Evolutionary conservation across 345 rosid species (phyloP).

Genomic region (Aethionema arabicum): DNA sequence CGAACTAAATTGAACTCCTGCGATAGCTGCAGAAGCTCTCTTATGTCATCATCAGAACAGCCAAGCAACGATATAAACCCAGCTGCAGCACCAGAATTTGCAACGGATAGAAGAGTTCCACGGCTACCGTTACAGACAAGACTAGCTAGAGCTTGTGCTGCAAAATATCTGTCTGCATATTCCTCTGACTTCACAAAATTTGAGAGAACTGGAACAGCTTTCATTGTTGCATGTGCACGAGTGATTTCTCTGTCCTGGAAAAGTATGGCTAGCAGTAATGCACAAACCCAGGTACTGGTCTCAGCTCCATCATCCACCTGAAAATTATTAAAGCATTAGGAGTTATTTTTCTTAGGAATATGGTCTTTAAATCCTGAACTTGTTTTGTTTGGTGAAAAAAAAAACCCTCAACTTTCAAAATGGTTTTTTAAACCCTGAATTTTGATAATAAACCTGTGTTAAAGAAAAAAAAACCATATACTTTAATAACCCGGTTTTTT

Average conservation of each 20-base stretch:
- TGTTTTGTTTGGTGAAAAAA: too few relatives aligned
- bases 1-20: slow-evolving; percentile 75
- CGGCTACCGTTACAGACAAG: slow-evolving; percentile 97
- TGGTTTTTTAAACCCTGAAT: too few relatives aligned
- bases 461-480: too few relatives aligned
- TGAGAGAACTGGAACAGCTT: slow-evolving; percentile 82
- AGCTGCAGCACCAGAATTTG: slow-evolving; percentile 93
- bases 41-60: slow-evolving; percentile 89
- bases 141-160: slow-evolving; percentile 93
- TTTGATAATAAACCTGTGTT: too few relatives aligned
- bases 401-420: too few relatives aligned
- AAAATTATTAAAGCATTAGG: slow-evolving; percentile 30
- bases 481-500: too few relatives aligned
- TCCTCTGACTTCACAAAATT: slow-evolving; percentile 94
- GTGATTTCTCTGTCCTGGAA: slow-evolving; percentile 98
- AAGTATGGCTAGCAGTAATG: slow-evolving; percentile 84
- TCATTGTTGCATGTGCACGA: slow-evolving; percentile 84
- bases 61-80: slow-evolving; percentile 95
- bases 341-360: background rate
- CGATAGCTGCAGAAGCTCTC: slow-evolving; percentile 77
- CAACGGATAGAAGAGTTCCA: slow-evolving; percentile 96
- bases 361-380: too few relatives aligned
- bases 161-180: slow-evolving; percentile 83
- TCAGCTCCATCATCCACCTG: slow-evolving; percentile 91
- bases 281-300: slow-evolving; percentile 89